phyloP scores from a whole-genome alignment of 352 stramenopile species.

The Halophytophthora polymorphica region DNA sequence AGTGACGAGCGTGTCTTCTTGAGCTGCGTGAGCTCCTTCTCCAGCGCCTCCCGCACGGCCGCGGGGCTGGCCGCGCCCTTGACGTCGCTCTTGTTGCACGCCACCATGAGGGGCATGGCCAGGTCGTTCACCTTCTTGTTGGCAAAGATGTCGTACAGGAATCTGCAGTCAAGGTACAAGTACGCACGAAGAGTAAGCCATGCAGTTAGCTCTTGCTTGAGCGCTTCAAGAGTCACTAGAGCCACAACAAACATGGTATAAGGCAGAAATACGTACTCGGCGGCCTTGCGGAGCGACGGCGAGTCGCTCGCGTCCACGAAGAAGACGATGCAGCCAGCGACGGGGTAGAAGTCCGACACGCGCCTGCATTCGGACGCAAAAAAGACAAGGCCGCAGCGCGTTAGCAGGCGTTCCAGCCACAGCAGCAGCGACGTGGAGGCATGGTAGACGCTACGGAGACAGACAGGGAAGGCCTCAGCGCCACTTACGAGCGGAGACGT shows the following conservation, averaged over 20 bases:
- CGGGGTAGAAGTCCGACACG: constrained; percentile 70
- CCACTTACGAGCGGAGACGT: constrained; percentile 62
- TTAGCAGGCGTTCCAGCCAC: background rate
- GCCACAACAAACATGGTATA: constrained; percentile 1
- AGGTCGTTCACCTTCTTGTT: constrained; percentile 83
- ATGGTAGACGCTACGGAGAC: background rate
- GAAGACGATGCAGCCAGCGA: constrained; percentile 69
- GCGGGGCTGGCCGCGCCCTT: constrained; percentile 39
- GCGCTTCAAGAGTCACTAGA: background rate
- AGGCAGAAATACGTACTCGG: constrained; percentile 45
- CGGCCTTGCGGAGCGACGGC: constrained; percentile 69
- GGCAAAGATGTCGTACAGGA: constrained; percentile 85
- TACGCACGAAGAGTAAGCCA: too few relatives aligned
- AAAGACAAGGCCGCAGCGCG: background rate
- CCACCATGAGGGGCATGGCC: constrained; percentile 63
- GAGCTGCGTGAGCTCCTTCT: constrained; percentile 83
- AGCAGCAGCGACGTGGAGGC: constrained; percentile 1
- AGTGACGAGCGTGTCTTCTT: constrained; percentile 86
- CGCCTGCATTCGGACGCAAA: constrained; percentile 34
- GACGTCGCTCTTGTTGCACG: constrained; percentile 84
- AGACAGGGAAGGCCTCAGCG: constrained; percentile 2
- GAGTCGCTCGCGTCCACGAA: constrained; percentile 67
- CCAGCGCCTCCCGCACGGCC: constrained; percentile 52
- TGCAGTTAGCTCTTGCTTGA: background rate
- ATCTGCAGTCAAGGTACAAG: constrained; percentile 34